These are phyloP conservation scores for Pythium brassicae DNA, from an alignment of 352 stramenopile genomes.

Conservation along the genomic window DNA sequence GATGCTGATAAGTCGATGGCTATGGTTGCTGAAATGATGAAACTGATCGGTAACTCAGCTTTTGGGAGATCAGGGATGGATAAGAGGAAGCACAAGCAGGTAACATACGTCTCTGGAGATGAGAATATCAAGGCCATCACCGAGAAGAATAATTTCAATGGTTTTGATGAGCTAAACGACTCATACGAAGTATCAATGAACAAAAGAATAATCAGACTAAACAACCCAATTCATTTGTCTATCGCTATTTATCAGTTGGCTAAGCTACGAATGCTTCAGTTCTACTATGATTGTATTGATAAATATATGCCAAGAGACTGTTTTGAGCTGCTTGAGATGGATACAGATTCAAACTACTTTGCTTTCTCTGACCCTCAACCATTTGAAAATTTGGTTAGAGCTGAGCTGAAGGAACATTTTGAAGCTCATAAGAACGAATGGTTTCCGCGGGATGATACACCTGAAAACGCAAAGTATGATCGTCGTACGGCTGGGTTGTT, in stretches of 20 bases:
- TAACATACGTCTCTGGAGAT: constrained; percentile 12
- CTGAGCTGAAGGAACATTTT: constrained; percentile 15
- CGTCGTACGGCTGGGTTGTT: constrained; percentile 16
- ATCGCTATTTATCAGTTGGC: constrained; percentile 16
- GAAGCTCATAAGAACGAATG: constrained; percentile 16
- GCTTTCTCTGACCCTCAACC: constrained; percentile 8
- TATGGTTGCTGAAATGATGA: constrained; percentile 20
- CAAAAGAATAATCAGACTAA: constrained; percentile 7
- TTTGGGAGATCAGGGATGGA: constrained; percentile 18
- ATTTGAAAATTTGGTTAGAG: constrained; percentile 15
- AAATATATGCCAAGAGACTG: constrained; percentile 8
- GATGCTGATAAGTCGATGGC: constrained; percentile 15
- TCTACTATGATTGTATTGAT: constrained; percentile 15
- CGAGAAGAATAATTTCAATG: constrained; percentile 11
- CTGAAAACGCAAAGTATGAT: constrained; percentile 2
- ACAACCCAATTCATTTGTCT: constrained; percentile 9
- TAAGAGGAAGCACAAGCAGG: constrained; percentile 16
- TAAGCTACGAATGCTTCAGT: constrained; percentile 14
- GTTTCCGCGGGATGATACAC: too few species aligned
- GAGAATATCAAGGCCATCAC: background rate
- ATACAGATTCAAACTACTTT: constrained; percentile 15
- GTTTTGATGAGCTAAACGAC: constrained; percentile 11
- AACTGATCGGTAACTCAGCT: too few species aligned
- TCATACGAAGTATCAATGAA: constrained; percentile 15
- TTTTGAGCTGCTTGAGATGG: constrained; percentile 15